phyloP scores from a whole-genome alignment of 495 filamentous ascomycete genomes.

The Daldinia vernicosa region DNA sequence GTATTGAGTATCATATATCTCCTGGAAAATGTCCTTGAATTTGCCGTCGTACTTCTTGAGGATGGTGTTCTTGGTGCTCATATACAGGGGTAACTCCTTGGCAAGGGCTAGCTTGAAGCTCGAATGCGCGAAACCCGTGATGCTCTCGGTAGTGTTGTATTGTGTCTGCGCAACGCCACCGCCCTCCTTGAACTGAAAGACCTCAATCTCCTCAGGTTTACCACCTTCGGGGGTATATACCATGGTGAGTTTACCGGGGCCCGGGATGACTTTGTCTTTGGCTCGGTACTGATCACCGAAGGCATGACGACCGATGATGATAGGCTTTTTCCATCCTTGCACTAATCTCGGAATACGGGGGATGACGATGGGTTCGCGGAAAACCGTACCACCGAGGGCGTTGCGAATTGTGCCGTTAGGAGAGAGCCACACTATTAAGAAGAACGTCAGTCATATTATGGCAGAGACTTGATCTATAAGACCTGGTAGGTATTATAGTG shows the following conservation, averaged over 20 bases:
- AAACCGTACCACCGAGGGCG: constrained; percentile 92
- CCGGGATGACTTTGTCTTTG: constrained; percentile 83
- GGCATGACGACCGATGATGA: constrained; percentile 98
- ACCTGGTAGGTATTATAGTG: constrained; percentile 7
- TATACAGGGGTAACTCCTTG: constrained; percentile 89
- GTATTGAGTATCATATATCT: constrained; percentile 89
- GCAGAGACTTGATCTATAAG: not conserved
- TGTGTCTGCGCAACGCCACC: constrained; percentile 91
- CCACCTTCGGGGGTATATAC: constrained; percentile 89
- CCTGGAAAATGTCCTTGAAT: constrained; percentile 99
- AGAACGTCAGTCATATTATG: constrained; percentile 22
- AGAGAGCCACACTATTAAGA: constrained; percentile 85
- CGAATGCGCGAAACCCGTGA: constrained; percentile 91
- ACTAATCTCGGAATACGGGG: constrained; percentile 89
- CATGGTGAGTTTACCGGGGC: constrained; percentile 87
- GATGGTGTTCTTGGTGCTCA: constrained; percentile 99
- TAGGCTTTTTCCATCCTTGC: constrained; percentile 96
- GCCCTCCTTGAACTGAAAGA: constrained; percentile 84
- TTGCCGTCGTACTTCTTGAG: constrained; percentile 97
- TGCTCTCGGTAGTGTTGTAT: constrained; percentile 98
- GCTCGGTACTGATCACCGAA: constrained; percentile 99
- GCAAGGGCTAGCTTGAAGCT: constrained; percentile 92
- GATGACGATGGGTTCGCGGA: constrained; percentile 98
- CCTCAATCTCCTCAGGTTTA: constrained; percentile 84
- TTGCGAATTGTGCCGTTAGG: constrained; percentile 99